Evolutionary conservation across 768 basidiomycete genomes (phyloP).

Genomic region (Pisolithus microcarpus): DNA sequence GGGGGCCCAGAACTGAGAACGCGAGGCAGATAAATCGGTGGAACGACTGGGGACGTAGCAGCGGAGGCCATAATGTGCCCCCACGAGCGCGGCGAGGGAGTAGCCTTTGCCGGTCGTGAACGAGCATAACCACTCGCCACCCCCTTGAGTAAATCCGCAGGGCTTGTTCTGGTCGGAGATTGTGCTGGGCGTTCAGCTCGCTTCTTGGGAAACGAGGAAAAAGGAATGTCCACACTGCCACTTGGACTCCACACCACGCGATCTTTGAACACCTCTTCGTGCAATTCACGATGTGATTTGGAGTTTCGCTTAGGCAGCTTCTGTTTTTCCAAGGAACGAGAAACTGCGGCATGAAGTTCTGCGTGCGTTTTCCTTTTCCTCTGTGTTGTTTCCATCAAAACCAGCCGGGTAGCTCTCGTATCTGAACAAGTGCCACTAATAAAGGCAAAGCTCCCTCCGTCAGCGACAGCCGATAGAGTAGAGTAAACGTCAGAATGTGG

Average conservation of each 20-base stretch:
- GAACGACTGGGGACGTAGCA: conserved; percentile 2
- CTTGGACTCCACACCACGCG: conserved; percentile 25
- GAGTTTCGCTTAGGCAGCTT: conserved; percentile 8
- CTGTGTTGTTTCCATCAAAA: neutral
- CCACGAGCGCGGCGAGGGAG: conserved; percentile 1
- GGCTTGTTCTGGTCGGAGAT: neutral
- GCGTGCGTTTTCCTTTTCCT: conserved; percentile 17
- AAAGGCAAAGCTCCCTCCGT: no score
- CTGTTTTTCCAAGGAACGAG: conserved; percentile 3
- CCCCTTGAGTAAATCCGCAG: neutral
- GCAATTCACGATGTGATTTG: conserved; percentile 33
- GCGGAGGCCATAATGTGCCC: conserved; percentile 4
- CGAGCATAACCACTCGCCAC: conserved; percentile 3
- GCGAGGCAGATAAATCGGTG: conserved; percentile 12
- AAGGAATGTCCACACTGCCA: conserved; percentile 16
- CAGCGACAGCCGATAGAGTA: no score
- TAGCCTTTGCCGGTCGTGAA: conserved; percentile 12
- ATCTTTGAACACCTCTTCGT: conserved; percentile 25
- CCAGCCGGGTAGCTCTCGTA: neutral
- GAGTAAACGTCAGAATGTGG: no score
- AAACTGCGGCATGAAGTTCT: conserved; percentile 12
- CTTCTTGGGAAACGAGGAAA: neutral
- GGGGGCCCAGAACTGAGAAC: conserved; percentile 13
- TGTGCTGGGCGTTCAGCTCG: neutral
- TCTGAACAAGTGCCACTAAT: neutral